A percentile compares a stretch with the other conserved stretches of the same genome.
These are phyloP conservation scores for Brassica juncea DNA, from an alignment of 345 rosid genomes.

Conservation along the genomic window DNA sequence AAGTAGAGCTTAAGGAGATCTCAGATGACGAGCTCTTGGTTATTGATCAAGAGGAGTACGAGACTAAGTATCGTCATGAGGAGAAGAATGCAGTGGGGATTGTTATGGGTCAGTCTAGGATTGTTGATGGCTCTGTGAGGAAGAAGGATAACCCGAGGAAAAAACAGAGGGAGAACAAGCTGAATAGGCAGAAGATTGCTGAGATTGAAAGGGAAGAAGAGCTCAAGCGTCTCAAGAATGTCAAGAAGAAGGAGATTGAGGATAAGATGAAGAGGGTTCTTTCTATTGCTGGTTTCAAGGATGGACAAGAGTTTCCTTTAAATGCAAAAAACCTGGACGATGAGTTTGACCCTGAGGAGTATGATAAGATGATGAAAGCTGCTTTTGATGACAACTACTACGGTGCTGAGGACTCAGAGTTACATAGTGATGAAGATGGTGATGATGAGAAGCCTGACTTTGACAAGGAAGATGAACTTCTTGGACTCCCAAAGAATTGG, in stretches of 20 bases:
- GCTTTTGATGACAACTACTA: constrained; percentile 69
- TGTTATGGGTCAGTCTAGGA: constrained; percentile 72
- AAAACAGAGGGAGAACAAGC: constrained; percentile 71
- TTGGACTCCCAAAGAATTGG: constrained; percentile 79
- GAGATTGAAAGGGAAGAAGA: constrained; percentile 81
- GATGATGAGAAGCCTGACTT: constrained; percentile 72
- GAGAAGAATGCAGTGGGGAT: constrained; percentile 67
- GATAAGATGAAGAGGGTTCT: constrained; percentile 71
- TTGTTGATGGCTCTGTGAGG: constrained; percentile 81
- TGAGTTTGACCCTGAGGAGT: constrained; percentile 79
- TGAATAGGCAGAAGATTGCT: constrained; percentile 62
- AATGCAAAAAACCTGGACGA: constrained; percentile 54
- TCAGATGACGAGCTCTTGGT: constrained; percentile 59
- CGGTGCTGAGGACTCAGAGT: constrained; percentile 56
- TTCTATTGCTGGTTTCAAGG: constrained; percentile 68
- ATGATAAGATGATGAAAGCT: constrained; percentile 77
- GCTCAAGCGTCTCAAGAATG: constrained; percentile 80
- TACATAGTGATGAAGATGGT: constrained; percentile 52
- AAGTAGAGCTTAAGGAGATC: constrained; percentile 52
- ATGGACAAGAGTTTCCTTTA: constrained; percentile 46
- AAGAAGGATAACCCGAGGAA: constrained; percentile 71
- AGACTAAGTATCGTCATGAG: constrained; percentile 63
- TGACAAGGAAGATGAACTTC: constrained; percentile 80
- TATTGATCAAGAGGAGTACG: constrained; percentile 63
- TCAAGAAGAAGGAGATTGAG: constrained; percentile 82